A percentile compares a stretch with the other conserved stretches of the same genome.
Evolutionary conservation across 805 yeast species (phyloP).

Genomic region (Komagataella pseudopastoris): DNA sequence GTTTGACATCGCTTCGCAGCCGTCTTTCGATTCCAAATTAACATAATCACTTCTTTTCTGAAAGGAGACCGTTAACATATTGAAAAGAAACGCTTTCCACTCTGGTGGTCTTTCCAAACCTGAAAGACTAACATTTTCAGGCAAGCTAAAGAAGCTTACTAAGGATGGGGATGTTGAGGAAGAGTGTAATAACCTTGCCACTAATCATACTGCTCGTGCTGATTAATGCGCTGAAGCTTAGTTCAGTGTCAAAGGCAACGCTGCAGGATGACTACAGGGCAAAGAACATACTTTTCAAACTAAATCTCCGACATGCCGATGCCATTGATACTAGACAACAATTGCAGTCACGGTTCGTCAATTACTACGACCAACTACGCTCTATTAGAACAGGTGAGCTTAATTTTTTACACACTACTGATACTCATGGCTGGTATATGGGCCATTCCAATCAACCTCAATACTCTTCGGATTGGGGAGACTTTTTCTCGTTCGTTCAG

Average conservation of each 20-base stretch:
- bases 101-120: not conserved
- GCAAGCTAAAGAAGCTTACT: not conserved
- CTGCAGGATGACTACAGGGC: not conserved
- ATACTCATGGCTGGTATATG: slow-evolving; percentile 94
- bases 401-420: slow-evolving; percentile 89
- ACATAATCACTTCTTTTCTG: not conserved
- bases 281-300: not conserved
- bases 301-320: not conserved
- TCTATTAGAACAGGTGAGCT: slow-evolving; percentile 56
- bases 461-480: slow-evolving; percentile 88
- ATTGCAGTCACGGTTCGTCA: slow-evolving; percentile 18
- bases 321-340: slow-evolving; percentile 12
- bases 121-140: not conserved
- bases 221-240: not conserved
- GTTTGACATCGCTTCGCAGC: not conserved
- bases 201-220: not conserved
- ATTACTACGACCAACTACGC: slow-evolving; percentile 26
- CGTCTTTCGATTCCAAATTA: not conserved
- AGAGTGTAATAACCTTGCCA: not conserved
- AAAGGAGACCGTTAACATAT: not conserved
- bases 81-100: not conserved
- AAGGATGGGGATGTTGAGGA: not conserved
- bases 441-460: slow-evolving; percentile 75
- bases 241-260: not conserved
- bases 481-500: slow-evolving; percentile 55